Base-by-base conservation (phyloP, 352 stramenopile species). In the Plasmopara halstedii region DNA sequence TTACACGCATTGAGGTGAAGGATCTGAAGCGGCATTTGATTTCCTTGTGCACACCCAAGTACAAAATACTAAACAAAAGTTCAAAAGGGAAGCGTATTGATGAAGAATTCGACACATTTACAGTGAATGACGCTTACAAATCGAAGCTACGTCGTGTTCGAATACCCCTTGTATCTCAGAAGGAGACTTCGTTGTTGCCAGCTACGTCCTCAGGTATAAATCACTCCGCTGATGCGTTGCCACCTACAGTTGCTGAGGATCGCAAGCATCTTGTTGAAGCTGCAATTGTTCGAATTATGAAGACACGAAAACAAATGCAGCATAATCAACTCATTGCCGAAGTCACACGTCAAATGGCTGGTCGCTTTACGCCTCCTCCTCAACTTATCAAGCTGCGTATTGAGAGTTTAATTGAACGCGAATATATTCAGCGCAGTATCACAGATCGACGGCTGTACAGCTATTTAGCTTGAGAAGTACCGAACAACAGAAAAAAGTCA, bases 391-490 rank as follows among this genome's bases (percentile, higher is more conserved):
- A 99, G 81, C 94, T 98, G 48, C 81, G 97, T 32, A 98, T 99
- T 48, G 97, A 99, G 68, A 97, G 86, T 53, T 80, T 99, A 14
- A 99, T 99, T 54, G 96, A 99, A 60, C 83, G 97, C 42, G 97
- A 99, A 66, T 99, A 99, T 69, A 71, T 99, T 33, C 91, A 99
- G 61, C 88, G 96, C 34, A 91, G 89, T 52, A 61, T 88, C 19
- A 64, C 84, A 36, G 94, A 99, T 61, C 83, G 87, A 54, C 75
- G 83, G 20, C 62, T 98, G 37, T 99, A 99, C 83, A 95, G 91
- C 47, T 99, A 99, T 80, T 85, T 99, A 66, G 96, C 96, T 31
- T 99, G 83, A 82, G n/a, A n/a, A n/a, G n/a, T n/a, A n/a, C n/a
- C n/a, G n/a, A n/a, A n/a, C n/a, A n/a, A n/a, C n/a, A n/a, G n/a